Evolutionary conservation across 345 rosid genomes (phyloP), one percentile per base, ranked within the genome.

Genomic region (Melaleuca quinquenervia): DNA sequence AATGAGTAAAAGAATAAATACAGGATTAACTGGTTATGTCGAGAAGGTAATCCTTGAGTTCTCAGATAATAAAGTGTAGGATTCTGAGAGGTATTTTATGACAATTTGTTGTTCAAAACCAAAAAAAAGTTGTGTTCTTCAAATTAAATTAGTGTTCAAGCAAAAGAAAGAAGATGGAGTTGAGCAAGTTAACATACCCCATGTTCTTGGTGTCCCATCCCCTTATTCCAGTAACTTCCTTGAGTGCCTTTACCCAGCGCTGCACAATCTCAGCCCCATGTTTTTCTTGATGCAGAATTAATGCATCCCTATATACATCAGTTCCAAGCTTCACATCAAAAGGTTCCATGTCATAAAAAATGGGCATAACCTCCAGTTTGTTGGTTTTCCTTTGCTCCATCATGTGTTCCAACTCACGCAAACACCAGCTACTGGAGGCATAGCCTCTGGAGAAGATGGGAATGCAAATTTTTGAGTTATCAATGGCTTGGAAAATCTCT

Each of bases 231-330:
- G 76, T 62, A 15, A 29, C 76, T 7, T 62, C 41, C 44, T 0
- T 15, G 1, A 62, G 76, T 3, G 1, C 6, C 44, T 15, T 0
- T 11, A 0, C 6, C 76, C 76, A 64, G 11, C 22, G 0, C 0
- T 16, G 76, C 45, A 64, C 76, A 8, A 0, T 29, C 76, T 64
- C 6, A 2, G 3, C 1, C 22, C 76, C 76, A 3, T 0, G 12
- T 29, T 29, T 0, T 0, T 14, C 0, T 8, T 29, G 0, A 16
- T 64, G 76, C 0, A 0, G 44, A 29, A 11, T 16, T 1, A 64
- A 1, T 16, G 76, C 76, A 7, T 64, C 6, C 6, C 0, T 9
- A 15, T 64, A 64, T 1, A 29, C 22, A 29, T 0, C 0, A 0
- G 44, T 16, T 64, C 32, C 45, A 64, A 64, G 76, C 76, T 64